Conservation (phyloP, 2,329 filamentous ascomycete genomes). For the Knufia fluminis region DNA sequence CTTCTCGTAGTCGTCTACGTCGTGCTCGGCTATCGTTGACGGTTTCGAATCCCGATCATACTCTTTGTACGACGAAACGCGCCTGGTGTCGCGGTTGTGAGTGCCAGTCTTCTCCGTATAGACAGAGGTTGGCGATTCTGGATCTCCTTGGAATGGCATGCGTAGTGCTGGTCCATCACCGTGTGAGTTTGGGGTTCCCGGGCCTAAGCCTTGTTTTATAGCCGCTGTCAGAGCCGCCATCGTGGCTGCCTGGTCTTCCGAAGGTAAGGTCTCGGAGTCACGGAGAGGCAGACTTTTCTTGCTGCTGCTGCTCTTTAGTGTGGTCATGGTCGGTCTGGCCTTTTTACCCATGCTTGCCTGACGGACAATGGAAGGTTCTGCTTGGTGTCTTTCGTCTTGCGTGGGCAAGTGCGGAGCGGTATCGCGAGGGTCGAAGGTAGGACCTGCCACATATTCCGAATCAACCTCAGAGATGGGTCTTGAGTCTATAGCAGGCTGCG, state of each 20-base stretch:
- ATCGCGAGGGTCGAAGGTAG: neutral
- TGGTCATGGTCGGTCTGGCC: neutral
- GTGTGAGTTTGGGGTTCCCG: neutral
- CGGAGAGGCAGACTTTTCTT: neutral
- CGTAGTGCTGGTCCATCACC: conserved; percentile 2
- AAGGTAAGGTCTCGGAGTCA: neutral
- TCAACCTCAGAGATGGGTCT: conserved; percentile 3
- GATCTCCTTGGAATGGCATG: conserved; percentile 11
- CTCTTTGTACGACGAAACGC: neutral
- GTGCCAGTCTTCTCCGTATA: neutral
- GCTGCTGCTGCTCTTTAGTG: neutral
- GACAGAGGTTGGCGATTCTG: neutral
- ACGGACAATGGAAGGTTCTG: neutral
- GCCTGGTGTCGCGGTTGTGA: neutral
- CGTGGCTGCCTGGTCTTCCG: neutral
- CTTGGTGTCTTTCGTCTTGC: neutral
- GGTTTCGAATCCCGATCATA: conserved; percentile 4
- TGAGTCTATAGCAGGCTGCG: neutral
- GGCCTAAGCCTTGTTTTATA: conserved; percentile 11
- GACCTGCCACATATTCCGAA: neutral
- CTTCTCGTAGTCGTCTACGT: conserved; percentile 7
- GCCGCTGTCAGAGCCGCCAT: conserved; percentile 4
- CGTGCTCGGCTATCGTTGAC: conserved; percentile 1
- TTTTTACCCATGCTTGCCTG: neutral
- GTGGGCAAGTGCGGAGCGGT: neutral